Base-by-base conservation (phyloP, 768 basidiomycete species). In the Tulasnella sp. region DNA sequence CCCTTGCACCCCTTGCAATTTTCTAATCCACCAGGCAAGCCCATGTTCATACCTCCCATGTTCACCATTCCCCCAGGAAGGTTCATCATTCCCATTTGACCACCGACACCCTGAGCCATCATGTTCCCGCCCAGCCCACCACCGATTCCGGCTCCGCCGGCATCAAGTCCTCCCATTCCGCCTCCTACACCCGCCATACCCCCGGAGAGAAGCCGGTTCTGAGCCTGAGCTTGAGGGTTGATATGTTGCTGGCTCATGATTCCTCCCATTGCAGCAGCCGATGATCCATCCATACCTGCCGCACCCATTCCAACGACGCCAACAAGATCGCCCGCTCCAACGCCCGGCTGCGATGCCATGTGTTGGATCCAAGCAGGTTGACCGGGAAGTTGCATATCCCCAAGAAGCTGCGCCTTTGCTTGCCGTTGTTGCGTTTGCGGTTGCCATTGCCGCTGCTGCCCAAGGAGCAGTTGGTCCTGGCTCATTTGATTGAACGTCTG, bases 381-480 rank as follows among this genome's bases (percentile, higher is more conserved):
- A 48, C 72, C 72, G 6, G 41, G 22, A 50, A 72, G n/a, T 18
- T 41, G 46, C 77, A 64, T 41, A 2, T 37, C 77, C 4, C 60
- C 42, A 6, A 41, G 40, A 20, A 64, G 42, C 41, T 46, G 77
- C 16, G 28, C 50, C 4, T 9, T 18, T 34, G 20, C 34, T 64
- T 77, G 76, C 60, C 60, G 76, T 28, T 50, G 44, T 64, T 77
- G 76, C 54, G 58, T 48, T 24, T 77, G 76, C 34, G 58, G 76
- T n/a, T 78, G 77, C 37, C 72, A 60, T 11, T 78, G 77, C n/a
- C 75, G 79, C 58, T 75, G 78, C 42, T 79, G 78, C 7, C 41
- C 34, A 4, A 78, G 9, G 20, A 54, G 31, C 28, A 50, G 76
- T 40, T 76, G 76, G 16, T 60, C 72, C 6, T 28, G 34, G 28